Evolutionary conservation across 2,329 filamentous ascomycete genomes (phyloP).

Genomic region (Sclerotinia subarctica): DNA sequence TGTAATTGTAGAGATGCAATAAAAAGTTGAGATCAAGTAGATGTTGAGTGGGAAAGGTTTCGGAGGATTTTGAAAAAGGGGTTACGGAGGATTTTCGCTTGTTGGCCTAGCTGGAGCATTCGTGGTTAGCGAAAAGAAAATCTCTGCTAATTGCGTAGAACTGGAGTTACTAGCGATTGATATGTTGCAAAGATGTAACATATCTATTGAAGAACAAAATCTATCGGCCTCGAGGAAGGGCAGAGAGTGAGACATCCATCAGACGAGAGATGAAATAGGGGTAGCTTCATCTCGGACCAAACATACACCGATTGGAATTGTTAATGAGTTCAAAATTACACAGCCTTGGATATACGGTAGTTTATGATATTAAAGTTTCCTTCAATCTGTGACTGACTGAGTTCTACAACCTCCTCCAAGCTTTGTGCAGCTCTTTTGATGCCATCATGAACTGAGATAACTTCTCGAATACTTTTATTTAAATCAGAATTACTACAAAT

Average conservation of each 20-base stretch:
- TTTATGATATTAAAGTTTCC: background rate
- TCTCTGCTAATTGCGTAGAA: background rate
- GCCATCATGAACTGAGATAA: background rate
- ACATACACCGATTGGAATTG: background rate
- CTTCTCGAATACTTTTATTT: background rate
- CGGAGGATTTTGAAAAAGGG: background rate
- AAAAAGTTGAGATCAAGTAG: accelerated
- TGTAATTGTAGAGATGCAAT: background rate
- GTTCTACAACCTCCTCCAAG: background rate
- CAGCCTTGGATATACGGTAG: background rate
- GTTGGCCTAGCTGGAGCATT: background rate
- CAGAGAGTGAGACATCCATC: background rate
- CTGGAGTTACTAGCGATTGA: background rate
- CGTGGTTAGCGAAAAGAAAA: background rate
- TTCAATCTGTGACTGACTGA: background rate
- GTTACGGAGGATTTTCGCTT: background rate
- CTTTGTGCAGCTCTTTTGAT: background rate
- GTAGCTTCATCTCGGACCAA: background rate
- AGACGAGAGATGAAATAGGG: slow-evolving; percentile 2
- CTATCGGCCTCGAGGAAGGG: background rate
- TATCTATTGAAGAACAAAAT: background rate
- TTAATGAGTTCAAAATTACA: background rate
- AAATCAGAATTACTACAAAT: background rate
- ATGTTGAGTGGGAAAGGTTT: background rate
- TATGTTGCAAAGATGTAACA: background rate